A percentile compares a stretch with the other conserved stretches of the same genome.
Conservation (phyloP, 768 basidiomycete species). For the Phanerochaete sordida region DNA sequence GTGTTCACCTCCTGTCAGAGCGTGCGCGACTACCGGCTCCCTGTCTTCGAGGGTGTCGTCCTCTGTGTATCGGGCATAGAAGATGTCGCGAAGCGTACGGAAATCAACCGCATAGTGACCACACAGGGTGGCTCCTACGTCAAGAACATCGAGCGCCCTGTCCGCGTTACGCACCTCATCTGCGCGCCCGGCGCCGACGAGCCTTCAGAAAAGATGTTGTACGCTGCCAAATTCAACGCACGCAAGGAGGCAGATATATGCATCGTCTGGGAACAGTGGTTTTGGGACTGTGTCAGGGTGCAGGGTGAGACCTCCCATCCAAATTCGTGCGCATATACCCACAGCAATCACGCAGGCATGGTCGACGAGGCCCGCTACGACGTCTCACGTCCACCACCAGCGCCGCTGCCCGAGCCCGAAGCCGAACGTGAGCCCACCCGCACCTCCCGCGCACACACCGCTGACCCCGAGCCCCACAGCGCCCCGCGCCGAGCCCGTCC, state of each 20-base stretch:
- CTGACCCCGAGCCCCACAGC: background rate
- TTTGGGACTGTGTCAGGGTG: slow-evolving; percentile 86
- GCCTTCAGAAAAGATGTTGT: slow-evolving; percentile 69
- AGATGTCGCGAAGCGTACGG: slow-evolving; percentile 52
- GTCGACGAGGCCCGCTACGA: slow-evolving; percentile 63
- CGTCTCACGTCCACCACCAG: slow-evolving; percentile 57
- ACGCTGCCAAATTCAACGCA: slow-evolving; percentile 71
- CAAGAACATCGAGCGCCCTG: slow-evolving; percentile 73
- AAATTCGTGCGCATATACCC: background rate
- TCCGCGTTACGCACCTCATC: slow-evolving; percentile 81
- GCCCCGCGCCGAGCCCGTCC: slow-evolving; percentile 6
- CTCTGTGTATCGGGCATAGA: slow-evolving; percentile 77
- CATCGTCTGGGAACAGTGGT: slow-evolving; percentile 95
- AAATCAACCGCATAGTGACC: slow-evolving; percentile 61
- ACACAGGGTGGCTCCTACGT: slow-evolving; percentile 64
- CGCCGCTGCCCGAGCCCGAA: slow-evolving; percentile 37
- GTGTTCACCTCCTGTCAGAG: slow-evolving; percentile 39
- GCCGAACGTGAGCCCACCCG: slow-evolving; percentile 15
- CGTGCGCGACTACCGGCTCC: slow-evolving; percentile 56
- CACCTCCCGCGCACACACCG: too few relatives aligned
- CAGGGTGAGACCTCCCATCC: slow-evolving; percentile 28
- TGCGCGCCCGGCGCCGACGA: slow-evolving; percentile 61
- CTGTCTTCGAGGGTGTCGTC: slow-evolving; percentile 66
- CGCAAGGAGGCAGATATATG: slow-evolving; percentile 69
- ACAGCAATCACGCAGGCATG: slow-evolving; percentile 37